Evolutionary conservation across 1,139 yeast genomes (phyloP).

Genomic region (Suhomyces atakaporum): DNA sequence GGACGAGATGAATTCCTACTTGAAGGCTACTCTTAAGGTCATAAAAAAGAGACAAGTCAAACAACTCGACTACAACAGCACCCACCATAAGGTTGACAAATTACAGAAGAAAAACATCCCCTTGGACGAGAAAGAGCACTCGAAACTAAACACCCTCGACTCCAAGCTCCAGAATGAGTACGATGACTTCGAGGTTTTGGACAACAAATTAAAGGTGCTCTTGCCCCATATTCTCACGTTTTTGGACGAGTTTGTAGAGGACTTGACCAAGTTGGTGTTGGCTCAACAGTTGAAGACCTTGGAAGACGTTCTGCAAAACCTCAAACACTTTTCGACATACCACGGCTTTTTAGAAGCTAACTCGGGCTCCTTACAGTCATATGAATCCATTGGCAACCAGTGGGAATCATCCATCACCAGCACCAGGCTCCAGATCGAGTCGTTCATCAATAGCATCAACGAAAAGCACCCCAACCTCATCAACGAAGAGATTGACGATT

Average conservation of each 20-base stretch:
- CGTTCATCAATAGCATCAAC: constrained; percentile 32
- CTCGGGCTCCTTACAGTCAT: constrained; percentile 14
- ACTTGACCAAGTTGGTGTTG: constrained; percentile 36
- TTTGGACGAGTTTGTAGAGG: constrained; percentile 54
- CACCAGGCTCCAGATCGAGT: constrained; percentile 38
- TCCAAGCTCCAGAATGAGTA: constrained; percentile 31
- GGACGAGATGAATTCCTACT: constrained; percentile 40
- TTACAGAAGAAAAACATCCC: constrained; percentile 39
- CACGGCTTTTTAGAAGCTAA: constrained; percentile 37
- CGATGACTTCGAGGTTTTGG: constrained; percentile 35
- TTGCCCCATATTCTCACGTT: constrained; percentile 51
- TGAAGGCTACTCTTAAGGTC: constrained; percentile 41
- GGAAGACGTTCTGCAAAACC: constrained; percentile 27
- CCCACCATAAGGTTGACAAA: constrained; percentile 43
- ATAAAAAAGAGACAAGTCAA: constrained; percentile 43
- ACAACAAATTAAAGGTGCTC: constrained; percentile 39
- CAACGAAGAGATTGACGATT: constrained; percentile 33
- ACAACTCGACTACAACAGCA: constrained; percentile 43
- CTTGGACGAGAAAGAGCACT: constrained; percentile 42
- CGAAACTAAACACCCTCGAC: constrained; percentile 33
- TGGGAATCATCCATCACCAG: constrained; percentile 41
- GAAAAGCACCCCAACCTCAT: constrained; percentile 35
- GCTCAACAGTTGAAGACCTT: constrained; percentile 36
- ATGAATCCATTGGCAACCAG: constrained; percentile 26
- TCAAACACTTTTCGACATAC: constrained; percentile 35